Base-by-base conservation (phyloP, 805 yeast species). In the Metschnikowia amazonensis region DNA sequence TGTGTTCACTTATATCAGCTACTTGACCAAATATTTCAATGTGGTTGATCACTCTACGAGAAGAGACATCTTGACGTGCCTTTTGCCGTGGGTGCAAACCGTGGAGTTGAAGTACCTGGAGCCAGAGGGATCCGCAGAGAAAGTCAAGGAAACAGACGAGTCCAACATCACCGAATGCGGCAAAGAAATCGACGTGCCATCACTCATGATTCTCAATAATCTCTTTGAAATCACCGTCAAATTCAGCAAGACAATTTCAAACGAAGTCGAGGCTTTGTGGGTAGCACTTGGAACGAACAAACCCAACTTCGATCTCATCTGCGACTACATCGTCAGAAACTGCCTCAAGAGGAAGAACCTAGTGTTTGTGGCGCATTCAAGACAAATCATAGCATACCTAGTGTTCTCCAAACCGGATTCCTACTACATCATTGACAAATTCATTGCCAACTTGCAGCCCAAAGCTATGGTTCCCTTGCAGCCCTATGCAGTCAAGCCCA, bases 211-310 rank as follows among this genome's bases (percentile, higher is more conserved):
- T 1, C 58, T 92, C 53, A 79, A 77, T 50, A 89, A 90, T 51
- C 66, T 92, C 44, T 80, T 90, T 61, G 97, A 88, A 54, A 84
- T 94, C 32, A 89, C 97, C 0, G 80, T 89, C 30, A 80, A 80
- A 47, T 86, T 84, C 55, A 80, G 90, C 42, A 82, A 84, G 38
- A 71, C 74, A 11, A 80, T 88, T 53, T 87, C 88, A 36, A 85
- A 84, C 56, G 98, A 89, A 56, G 88, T 94, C 9, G 97, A 90
- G 62, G 95, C 95, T 0, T 65, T 94, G 18, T 94, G 99, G 99
- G 89, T 87, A 4, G 92, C 97, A 0, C 69, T 94, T n/a, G 96
- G 95, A 1, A 75, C 77, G n/a, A 75, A 79, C 24, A 75, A 78
- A 25, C 74, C 69, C n/a, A 89, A 92, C 56, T 82, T 84, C 17